phyloP scores from a whole-genome alignment of 768 basidiomycete genomes.

The Suillus variegatus region DNA sequence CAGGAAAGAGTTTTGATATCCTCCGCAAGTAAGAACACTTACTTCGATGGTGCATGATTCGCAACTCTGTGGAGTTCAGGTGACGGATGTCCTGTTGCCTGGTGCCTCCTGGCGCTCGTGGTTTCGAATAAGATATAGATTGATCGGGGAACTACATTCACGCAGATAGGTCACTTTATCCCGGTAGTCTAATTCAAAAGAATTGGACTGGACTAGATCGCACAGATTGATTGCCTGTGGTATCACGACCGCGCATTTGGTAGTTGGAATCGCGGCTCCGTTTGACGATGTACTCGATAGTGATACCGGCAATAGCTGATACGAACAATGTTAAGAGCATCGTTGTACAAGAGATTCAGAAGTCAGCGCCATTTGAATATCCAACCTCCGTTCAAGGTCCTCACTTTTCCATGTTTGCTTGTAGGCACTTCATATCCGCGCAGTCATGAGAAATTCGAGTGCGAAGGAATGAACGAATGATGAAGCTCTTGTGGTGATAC shows the following conservation, averaged over 20 bases:
- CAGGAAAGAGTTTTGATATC: not conserved
- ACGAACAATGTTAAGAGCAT: not conserved
- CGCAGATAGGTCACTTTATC: not conserved
- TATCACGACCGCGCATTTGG: not conserved
- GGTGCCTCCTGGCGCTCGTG: not conserved
- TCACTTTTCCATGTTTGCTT: not conserved
- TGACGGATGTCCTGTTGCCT: not conserved
- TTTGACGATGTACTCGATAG: not conserved
- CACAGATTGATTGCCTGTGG: not conserved
- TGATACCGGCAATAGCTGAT: not conserved
- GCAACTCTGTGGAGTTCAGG: not conserved
- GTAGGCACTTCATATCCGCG: constrained; percentile 3
- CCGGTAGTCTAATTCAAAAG: not conserved
- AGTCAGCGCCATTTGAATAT: not conserved
- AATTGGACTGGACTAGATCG: not conserved
- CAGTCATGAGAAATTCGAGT: not conserved
- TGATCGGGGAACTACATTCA: not conserved
- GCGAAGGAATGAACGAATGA: not conserved
- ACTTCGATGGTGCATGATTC: not conserved
- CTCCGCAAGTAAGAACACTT: not conserved
- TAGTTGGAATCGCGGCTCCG: not conserved
- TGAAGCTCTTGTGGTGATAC: no score
- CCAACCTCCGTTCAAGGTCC: not conserved
- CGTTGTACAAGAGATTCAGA: not conserved
- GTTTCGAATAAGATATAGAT: not conserved